Evolutionary conservation across 345 rosid genomes (phyloP), one percentile per base, ranked within the genome.

Genomic region (Lenwebbia sp.): DNA sequence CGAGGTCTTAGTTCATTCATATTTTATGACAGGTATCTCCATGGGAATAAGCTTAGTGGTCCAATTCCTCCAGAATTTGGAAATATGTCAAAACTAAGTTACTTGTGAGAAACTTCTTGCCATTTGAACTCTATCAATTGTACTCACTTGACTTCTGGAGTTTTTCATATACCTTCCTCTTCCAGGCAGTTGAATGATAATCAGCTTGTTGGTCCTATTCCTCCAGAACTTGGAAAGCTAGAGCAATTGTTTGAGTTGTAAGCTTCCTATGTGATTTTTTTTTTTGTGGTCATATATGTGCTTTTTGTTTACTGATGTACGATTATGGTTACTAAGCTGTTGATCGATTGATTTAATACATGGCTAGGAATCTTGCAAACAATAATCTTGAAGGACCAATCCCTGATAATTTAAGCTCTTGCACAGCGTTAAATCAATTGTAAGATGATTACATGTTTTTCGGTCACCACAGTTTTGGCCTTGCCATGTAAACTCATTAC

Each of bases 31-130:
- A 97, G 99, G 88, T 96, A 98, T 84, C 98, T 98, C 50, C 98
- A 98, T 89, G 98, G 99, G 26, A 98, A 98, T 88, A 95, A 91
- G 87, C 96, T 98, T 17, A 94, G 93, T 52, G 99, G 99, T 55
- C 90, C 92, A 52, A 92, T 98, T 84, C 99, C 99, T n/a, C 91
- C 99, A 8, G 99, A 98, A 90, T 96, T 98, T 65, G 99, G 99
- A 65, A 95, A 98, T 82, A 98, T 98, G 98, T 94, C 99, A 44
- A 95, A 89, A 53, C 97, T 98, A 84, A 98, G 99, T 90, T 98
- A 98, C 86, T 88, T 98, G 99, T 98, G 87, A 91, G 97, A 60
- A 78, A 13, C 41, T 26, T 55, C 33, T 37, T 19, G 30, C 23
- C 57, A n/a, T 17, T 49, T 44, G 84, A 5, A 11, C 7, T 55